Percentiles rank a stretch among this genome's conserved stretches.
These are phyloP conservation scores for Naganishia randhawae DNA, from an alignment of 768 basidiomycete species.

Conservation along the genomic window DNA sequence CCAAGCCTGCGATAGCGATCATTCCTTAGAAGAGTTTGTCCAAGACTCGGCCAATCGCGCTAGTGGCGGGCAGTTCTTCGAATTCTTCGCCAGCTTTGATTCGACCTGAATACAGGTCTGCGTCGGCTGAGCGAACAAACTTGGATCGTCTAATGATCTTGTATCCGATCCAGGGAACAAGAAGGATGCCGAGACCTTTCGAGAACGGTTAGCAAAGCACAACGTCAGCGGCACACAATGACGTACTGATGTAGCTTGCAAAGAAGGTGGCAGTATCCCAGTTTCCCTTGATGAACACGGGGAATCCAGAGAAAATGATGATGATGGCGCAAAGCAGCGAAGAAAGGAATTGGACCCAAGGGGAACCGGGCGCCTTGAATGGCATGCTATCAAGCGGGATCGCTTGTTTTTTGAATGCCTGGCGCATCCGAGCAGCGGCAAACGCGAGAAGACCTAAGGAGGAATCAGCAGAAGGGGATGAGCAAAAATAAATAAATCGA, in stretches of 20 bases:
- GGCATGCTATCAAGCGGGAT: constrained; percentile 45
- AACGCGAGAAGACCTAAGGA: constrained; percentile 13
- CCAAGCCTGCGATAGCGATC: too few species aligned
- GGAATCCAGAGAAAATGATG: constrained; percentile 41
- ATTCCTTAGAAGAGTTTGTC: constrained; percentile 30
- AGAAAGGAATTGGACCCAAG: constrained; percentile 36
- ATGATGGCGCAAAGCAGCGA: constrained; percentile 32
- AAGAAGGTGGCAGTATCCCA: constrained; percentile 35
- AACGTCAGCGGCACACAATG: neutral
- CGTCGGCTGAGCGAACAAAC: constrained; percentile 33
- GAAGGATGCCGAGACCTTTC: constrained; percentile 33
- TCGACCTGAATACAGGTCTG: constrained; percentile 38
- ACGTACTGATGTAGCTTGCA: constrained; percentile 37
- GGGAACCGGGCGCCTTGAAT: constrained; percentile 49
- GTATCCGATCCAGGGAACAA: constrained; percentile 37
- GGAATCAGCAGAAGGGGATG: neutral
- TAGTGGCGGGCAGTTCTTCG: constrained; percentile 21
- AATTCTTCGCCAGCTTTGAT: constrained; percentile 35
- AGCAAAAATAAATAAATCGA: neutral
- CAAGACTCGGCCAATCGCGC: constrained; percentile 27
- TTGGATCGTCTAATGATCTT: constrained; percentile 37
- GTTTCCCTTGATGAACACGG: constrained; percentile 40
- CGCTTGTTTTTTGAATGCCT: constrained; percentile 45
- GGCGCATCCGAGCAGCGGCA: constrained; percentile 27
- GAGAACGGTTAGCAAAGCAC: neutral